Evolutionary conservation across 257 asterid species (phyloP), one percentile per base, ranked within the genome.

Genomic region (Fraxinus pennsylvanica): DNA sequence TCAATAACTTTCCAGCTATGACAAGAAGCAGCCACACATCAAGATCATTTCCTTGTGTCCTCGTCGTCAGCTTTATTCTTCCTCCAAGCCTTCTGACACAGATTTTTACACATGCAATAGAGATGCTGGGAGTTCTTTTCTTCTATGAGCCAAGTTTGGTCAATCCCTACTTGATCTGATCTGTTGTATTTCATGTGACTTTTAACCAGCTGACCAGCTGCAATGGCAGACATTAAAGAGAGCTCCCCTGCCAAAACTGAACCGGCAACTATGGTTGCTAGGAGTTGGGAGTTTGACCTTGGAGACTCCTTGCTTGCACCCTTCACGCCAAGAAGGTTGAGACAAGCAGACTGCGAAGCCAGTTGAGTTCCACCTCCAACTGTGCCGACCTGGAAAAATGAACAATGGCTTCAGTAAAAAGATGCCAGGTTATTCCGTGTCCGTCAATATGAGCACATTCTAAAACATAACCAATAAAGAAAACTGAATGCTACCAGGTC

Each of bases 331-430:
- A 94, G 95, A 65, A 94, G 81, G 90, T 89, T 94, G 63, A 94
- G 92, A 83, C 97, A 94, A 17, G 98, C 97, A 0, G 98, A 89
- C 80, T 94, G 98, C 19, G 98, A 92, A 57, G 97, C 95, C 79
- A 94, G 82, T 71, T 94, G 96, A 77, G 98, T 94, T 59, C 98
- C 98, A 30, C 98, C 98, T 29, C 98, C 98, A 1, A 94, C 88
- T 0, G 97, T 94, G 72, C 98, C 96, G 38, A 94, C 98, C 98
- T 93, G 87, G 30, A 74, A 68, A 19, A 9, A 15, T 41, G 50
- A 47, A 69, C 14, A 57, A 74, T 67, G 29, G 35, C 2, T 39
- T 39, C 13, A 39, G 45, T 39, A 39, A 0, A 39, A 39, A 41
- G 4, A 41, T 41, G 50, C 14, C 15, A 41, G 15, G 50, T 41